Evolutionary conservation across 192 early-diverging fungal genomes (phyloP).

Genomic region (Coemansia sp.): DNA sequence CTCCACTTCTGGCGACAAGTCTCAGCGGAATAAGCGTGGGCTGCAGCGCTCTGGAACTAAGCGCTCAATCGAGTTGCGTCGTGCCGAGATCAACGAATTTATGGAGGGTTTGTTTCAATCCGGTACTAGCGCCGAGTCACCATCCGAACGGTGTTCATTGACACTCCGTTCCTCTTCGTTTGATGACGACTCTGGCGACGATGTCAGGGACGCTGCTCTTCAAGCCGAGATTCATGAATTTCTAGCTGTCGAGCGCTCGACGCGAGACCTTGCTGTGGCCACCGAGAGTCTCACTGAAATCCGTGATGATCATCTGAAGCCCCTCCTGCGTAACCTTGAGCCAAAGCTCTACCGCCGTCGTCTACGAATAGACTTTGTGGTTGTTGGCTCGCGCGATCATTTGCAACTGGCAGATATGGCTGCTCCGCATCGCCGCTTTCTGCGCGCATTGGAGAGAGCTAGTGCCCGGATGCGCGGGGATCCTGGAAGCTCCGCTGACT

Average conservation of each 20-base stretch:
- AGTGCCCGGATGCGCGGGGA: slow-evolving; percentile 42
- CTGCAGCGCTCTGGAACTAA: slow-evolving; percentile 44
- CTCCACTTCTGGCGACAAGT: neutral
- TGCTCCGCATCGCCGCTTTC: slow-evolving; percentile 45
- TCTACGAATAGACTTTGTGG: slow-evolving; percentile 51
- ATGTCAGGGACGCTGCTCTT: slow-evolving; percentile 16
- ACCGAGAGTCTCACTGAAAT: slow-evolving; percentile 54
- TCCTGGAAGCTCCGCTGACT: slow-evolving; percentile 19
- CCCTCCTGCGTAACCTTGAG: slow-evolving; percentile 54
- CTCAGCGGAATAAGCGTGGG: slow-evolving; percentile 24
- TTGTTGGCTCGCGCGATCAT: slow-evolving; percentile 29
- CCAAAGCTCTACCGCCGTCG: slow-evolving; percentile 50
- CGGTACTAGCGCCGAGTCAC: neutral
- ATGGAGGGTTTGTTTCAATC: slow-evolving; percentile 42
- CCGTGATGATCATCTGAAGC: slow-evolving; percentile 54
- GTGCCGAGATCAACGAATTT: slow-evolving; percentile 47
- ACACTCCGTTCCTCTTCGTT: slow-evolving; percentile 6
- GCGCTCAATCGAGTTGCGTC: slow-evolving; percentile 50
- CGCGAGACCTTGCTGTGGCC: slow-evolving; percentile 44
- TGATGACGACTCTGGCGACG: slow-evolving; percentile 6
- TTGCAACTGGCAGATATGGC: slow-evolving; percentile 25
- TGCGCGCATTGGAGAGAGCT: slow-evolving; percentile 48
- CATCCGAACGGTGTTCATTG: neutral
- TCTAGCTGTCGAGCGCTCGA: slow-evolving; percentile 23
- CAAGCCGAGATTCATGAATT: slow-evolving; percentile 26